Percentiles rank a stretch among this genome's conserved stretches.
phyloP scores from a whole-genome alignment of 169 alveolate species.

The Plasmodium adleri region DNA sequence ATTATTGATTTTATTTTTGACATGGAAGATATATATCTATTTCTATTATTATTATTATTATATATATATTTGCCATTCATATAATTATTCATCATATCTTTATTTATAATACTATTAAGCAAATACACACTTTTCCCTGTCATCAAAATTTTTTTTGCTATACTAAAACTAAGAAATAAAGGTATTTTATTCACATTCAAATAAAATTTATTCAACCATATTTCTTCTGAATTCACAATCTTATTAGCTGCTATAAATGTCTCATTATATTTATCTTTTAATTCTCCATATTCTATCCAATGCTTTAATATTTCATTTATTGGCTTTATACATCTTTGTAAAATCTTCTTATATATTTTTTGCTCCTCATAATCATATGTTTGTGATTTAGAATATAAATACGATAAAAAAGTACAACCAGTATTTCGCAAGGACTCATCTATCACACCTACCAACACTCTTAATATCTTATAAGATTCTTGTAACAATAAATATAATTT shows the following conservation, averaged over 20 bases:
- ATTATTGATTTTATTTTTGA: too few relatives aligned
- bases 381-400: conserved; percentile 62
- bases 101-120: conserved; percentile 19
- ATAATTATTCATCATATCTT: background rate
- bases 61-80: background rate
- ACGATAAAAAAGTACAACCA: conserved; percentile 53
- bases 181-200: conserved; percentile 44
- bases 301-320: conserved; percentile 41
- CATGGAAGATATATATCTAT: background rate
- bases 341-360: conserved; percentile 26
- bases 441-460: conserved; percentile 51
- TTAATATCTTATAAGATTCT: conserved; percentile 52
- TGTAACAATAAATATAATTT: conserved; percentile 34
- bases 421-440: conserved; percentile 59
- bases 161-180: conserved; percentile 20
- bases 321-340: conserved; percentile 60
- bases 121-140: conserved; percentile 64
- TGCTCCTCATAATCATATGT: conserved; percentile 67
- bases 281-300: conserved; percentile 46
- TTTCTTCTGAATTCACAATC: conserved; percentile 34
- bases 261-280: conserved; percentile 57
- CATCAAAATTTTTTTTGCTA: conserved; percentile 45
- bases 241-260: conserved; percentile 55
- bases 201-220: conserved; percentile 50
- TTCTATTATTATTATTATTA: background rate